Evolutionary conservation across 345 rosid genomes (phyloP).

Genomic region (Eucalyptus shirleyi): DNA sequence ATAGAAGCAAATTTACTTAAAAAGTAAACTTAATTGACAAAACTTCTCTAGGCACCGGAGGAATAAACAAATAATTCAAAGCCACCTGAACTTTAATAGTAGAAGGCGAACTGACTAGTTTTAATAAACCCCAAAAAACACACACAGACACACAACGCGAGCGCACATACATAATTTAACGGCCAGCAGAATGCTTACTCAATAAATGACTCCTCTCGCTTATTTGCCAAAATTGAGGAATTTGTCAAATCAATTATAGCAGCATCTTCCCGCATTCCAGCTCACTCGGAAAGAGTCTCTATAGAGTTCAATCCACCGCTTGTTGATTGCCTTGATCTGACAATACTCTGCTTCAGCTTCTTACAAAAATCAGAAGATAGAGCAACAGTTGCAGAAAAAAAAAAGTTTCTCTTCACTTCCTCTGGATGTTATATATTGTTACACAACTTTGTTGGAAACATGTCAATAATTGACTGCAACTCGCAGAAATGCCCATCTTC

Average conservation of each 20-base stretch:
- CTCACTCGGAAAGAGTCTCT: slow-evolving; percentile 72
- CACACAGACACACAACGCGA: neutral
- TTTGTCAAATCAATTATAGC: slow-evolving; percentile 86
- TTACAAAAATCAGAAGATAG: slow-evolving; percentile 84
- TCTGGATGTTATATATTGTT: slow-evolving; percentile 43
- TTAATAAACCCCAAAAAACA: neutral
- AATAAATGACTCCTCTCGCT: slow-evolving; percentile 77
- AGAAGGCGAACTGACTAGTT: neutral
- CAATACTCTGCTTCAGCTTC: slow-evolving; percentile 64
- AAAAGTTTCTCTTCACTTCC: slow-evolving; percentile 84
- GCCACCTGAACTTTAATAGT: neutral
- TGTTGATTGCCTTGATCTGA: slow-evolving; percentile 45
- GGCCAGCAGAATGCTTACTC: slow-evolving; percentile 23
- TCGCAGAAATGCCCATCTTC: slow-evolving; percentile 91
- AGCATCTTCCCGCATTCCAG: slow-evolving; percentile 77
- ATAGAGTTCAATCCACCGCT: slow-evolving; percentile 62
- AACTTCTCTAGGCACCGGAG: neutral
- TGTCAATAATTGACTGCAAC: slow-evolving; percentile 86
- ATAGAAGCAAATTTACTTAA: neutral
- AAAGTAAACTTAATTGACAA: neutral
- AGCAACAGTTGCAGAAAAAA: slow-evolving; percentile 92
- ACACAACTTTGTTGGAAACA: slow-evolving; percentile 64
- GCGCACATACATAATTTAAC: neutral
- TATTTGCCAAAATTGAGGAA: slow-evolving; percentile 55
- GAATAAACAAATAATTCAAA: neutral